Evolutionary conservation across 208 protist genomes (phyloP).

Genomic region (Sergeia podlipaevii): DNA sequence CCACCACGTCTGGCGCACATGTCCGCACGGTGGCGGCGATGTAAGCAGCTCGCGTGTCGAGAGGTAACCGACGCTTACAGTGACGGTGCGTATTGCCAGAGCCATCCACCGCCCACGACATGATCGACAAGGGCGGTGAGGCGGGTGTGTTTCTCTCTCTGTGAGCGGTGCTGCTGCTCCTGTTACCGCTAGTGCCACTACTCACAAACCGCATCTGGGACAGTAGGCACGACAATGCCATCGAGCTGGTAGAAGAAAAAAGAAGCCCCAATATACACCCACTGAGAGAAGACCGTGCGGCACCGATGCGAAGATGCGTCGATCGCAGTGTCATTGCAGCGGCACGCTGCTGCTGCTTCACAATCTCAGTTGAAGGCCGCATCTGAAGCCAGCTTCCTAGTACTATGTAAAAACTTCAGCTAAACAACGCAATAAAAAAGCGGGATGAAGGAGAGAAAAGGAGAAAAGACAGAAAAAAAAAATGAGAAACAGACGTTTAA

Average conservation of each 20-base stretch:
- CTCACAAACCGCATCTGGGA: background rate
- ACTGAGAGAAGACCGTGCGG: background rate
- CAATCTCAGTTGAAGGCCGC: too few species aligned
- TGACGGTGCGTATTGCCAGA: constrained; percentile 34
- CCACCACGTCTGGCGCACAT: constrained; percentile 63
- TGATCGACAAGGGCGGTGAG: constrained; percentile 51
- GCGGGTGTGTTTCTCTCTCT: background rate
- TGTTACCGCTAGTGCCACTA: background rate
- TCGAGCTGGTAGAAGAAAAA: constrained; percentile 9
- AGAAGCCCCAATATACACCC: background rate
- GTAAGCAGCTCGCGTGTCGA: constrained; percentile 41
- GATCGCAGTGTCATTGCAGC: too few species aligned
- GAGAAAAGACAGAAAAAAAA: background rate
- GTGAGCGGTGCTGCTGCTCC: background rate
- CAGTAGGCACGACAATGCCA: too few species aligned
- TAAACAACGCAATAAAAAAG: too few species aligned
- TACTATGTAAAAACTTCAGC: too few species aligned
- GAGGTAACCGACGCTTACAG: constrained; percentile 44
- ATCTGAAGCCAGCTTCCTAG: too few species aligned
- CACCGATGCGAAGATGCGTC: background rate
- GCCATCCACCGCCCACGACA: constrained; percentile 79
- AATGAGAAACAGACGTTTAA: background rate
- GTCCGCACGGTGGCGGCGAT: constrained; percentile 40
- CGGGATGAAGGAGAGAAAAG: background rate
- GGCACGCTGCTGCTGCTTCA: too few species aligned